Percentiles rank a stretch among this genome's conserved stretches.
These are phyloP conservation scores for Candida patagonica DNA, from an alignment of 805 yeast genomes.

Conservation along the genomic window DNA sequence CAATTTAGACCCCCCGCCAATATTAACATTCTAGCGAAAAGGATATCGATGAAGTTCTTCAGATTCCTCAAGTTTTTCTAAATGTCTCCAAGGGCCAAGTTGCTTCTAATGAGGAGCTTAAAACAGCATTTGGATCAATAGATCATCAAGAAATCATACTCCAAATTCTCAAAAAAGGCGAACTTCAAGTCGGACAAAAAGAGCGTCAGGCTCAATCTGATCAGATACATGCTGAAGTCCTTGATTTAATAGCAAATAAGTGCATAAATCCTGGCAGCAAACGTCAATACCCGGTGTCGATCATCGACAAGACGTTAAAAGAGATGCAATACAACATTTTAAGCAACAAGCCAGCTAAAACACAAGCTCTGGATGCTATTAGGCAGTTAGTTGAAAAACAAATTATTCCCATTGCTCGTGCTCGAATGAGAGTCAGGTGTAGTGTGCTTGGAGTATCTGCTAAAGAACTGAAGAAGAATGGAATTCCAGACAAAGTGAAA, in stretches of 20 bases:
- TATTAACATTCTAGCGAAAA: conserved; percentile 44
- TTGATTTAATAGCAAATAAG: conserved; percentile 76
- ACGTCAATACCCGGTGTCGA: conserved; percentile 88
- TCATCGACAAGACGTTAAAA: conserved; percentile 82
- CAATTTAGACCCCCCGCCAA: neutral
- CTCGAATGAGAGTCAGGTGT: conserved; percentile 73
- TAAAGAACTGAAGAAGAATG: conserved; percentile 40
- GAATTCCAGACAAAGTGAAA: conserved; percentile 34
- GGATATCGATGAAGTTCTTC: conserved; percentile 90
- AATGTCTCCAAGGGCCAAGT: conserved; percentile 93
- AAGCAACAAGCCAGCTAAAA: conserved; percentile 66
- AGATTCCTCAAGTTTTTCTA: conserved; percentile 86
- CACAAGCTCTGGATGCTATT: conserved; percentile 88
- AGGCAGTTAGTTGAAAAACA: conserved; percentile 67
- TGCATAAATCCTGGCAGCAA: conserved; percentile 85
- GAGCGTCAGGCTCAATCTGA: conserved; percentile 70
- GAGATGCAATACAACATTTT: conserved; percentile 66
- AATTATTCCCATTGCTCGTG: conserved; percentile 86
- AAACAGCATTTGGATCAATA: conserved; percentile 63
- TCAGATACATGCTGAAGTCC: conserved; percentile 71
- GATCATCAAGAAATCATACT: conserved; percentile 65
- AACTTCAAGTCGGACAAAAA: conserved; percentile 87
- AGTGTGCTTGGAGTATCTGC: conserved; percentile 41
- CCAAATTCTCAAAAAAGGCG: conserved; percentile 84
- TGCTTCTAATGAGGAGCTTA: conserved; percentile 78